Evolutionary conservation across 768 basidiomycete species (phyloP).

Genomic region (Panellus pusillus): DNA sequence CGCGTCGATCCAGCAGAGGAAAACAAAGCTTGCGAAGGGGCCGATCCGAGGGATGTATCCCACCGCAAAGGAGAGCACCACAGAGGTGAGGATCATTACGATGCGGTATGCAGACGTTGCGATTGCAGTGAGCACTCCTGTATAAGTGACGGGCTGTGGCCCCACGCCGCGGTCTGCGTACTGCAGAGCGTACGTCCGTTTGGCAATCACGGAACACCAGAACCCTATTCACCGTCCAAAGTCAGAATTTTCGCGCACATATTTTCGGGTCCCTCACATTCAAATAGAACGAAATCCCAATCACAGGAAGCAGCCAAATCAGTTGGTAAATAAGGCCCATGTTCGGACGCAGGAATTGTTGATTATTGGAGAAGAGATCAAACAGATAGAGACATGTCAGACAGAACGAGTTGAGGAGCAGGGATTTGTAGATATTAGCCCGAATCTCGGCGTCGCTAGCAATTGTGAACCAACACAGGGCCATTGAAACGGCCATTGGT

Average conservation of each 20-base stretch:
- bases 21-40: constrained; percentile 58
- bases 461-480: constrained; percentile 1
- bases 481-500: not conserved
- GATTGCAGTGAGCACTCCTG: constrained; percentile 68
- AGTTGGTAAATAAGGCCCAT: constrained; percentile 75
- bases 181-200: constrained; percentile 69
- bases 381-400: constrained; percentile 75
- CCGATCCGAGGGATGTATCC: constrained; percentile 67
- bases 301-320: constrained; percentile 78
- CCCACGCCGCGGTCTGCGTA: constrained; percentile 61
- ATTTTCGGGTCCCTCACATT: constrained; percentile 55
- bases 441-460: constrained; percentile 75
- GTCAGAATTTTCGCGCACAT: not conserved
- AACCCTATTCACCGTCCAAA: constrained; percentile 46
- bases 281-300: constrained; percentile 75
- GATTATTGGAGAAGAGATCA: constrained; percentile 62
- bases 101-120: constrained; percentile 81
- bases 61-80: constrained; percentile 66
- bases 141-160: constrained; percentile 59
- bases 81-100: constrained; percentile 79
- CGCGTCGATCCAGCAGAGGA: constrained; percentile 87
- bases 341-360: constrained; percentile 69
- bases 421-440: constrained; percentile 70
- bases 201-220: constrained; percentile 78
- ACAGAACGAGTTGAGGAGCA: constrained; percentile 71